Conservation (phyloP, 495 filamentous ascomycete species). For the Penicillium lividum region DNA sequence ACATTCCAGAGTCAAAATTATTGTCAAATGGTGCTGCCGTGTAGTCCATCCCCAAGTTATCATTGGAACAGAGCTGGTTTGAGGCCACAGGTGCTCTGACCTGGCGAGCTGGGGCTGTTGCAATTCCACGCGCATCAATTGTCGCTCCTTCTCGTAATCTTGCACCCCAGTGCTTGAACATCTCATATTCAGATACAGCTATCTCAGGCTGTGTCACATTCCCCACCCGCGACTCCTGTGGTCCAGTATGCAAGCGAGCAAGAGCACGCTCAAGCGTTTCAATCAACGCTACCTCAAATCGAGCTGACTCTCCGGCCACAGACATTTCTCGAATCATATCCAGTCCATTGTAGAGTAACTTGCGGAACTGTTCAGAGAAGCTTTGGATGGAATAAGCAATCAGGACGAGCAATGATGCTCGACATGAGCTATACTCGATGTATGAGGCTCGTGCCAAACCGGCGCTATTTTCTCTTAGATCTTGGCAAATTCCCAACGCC, state of each 20-base stretch:
- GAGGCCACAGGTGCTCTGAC: not conserved
- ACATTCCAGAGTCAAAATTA: slow-evolving; percentile 1
- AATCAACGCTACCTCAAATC: slow-evolving; percentile 35
- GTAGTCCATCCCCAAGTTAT: not conserved
- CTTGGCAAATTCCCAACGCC: slow-evolving; percentile 27
- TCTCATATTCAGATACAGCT: slow-evolving; percentile 24
- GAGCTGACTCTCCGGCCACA: slow-evolving; percentile 33
- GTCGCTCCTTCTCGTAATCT: slow-evolving; percentile 11
- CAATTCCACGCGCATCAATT: not conserved
- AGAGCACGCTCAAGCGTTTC: slow-evolving; percentile 36
- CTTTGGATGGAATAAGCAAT: slow-evolving; percentile 34
- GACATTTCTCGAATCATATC: slow-evolving; percentile 40
- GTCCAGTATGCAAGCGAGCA: slow-evolving; percentile 19
- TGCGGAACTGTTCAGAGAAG: slow-evolving; percentile 22
- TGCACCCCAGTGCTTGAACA: slow-evolving; percentile 32
- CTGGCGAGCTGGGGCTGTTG: not conserved
- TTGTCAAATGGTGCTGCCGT: not conserved
- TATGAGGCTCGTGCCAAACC: slow-evolving; percentile 40
- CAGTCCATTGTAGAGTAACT: slow-evolving; percentile 26
- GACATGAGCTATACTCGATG: slow-evolving; percentile 40
- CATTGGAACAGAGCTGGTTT: not conserved
- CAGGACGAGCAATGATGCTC: slow-evolving; percentile 36
- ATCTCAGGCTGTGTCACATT: not conserved
- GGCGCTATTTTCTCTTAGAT: slow-evolving; percentile 25
- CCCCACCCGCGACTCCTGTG: not conserved